These are phyloP conservation scores for Stemphylium vesicarium DNA, from an alignment of 2,329 filamentous ascomycete species.

Conservation along the genomic window DNA sequence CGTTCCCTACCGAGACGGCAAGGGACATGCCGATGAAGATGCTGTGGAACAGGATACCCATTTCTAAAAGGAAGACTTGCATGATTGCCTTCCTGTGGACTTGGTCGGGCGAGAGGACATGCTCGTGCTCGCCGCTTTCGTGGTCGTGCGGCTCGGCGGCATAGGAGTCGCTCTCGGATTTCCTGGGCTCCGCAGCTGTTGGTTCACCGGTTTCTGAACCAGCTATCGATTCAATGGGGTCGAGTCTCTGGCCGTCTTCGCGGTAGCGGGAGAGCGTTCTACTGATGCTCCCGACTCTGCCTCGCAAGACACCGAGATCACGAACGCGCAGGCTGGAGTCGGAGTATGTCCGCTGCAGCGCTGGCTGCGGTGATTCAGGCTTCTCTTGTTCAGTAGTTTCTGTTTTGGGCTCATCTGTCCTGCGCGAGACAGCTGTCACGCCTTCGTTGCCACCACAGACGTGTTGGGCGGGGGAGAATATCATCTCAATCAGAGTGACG, in stretches of 20 bases:
- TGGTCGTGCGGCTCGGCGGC: constrained; percentile 32
- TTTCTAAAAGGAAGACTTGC: constrained; percentile 58
- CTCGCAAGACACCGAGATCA: constrained; percentile 31
- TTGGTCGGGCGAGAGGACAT: constrained; percentile 28
- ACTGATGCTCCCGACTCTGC: constrained; percentile 36
- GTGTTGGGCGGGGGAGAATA: constrained; percentile 63
- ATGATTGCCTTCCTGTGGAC: constrained; percentile 39
- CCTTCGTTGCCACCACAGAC: constrained; percentile 61
- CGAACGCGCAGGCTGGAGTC: constrained; percentile 34
- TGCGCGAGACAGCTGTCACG: constrained; percentile 28
- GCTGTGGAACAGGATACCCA: constrained; percentile 67
- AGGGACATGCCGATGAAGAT: constrained; percentile 69
- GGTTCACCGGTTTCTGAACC: constrained; percentile 38
- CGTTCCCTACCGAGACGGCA: constrained; percentile 59
- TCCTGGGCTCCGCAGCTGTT: constrained; percentile 49
- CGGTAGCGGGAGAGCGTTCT: constrained; percentile 39
- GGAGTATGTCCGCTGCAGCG: constrained; percentile 26
- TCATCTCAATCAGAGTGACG: constrained; percentile 67
- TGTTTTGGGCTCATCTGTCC: constrained; percentile 7
- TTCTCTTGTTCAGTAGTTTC: background rate
- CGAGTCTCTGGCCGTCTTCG: constrained; percentile 31
- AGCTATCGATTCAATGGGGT: constrained; percentile 53
- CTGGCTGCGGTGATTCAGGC: constrained; percentile 7
- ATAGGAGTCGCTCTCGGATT: constrained; percentile 28
- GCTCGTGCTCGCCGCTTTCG: constrained; percentile 21